phyloP scores from a whole-genome alignment of 805 yeast genomes.

The Candida suzukii region DNA sequence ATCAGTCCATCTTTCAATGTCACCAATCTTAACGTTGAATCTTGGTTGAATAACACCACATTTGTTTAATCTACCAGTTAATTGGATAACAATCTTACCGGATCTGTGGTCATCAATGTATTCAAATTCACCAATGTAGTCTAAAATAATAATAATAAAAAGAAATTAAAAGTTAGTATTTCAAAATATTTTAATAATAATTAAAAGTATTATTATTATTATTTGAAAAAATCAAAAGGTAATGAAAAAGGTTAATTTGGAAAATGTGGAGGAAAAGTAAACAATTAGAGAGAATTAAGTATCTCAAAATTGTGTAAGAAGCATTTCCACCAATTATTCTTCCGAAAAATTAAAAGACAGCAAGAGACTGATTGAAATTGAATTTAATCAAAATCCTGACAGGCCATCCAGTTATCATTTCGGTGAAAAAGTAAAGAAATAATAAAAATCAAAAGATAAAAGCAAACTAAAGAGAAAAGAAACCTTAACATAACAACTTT shows the following conservation, averaged over 20 bases:
- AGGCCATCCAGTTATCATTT: slow-evolving; percentile 98
- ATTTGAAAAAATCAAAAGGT: background rate
- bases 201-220: no score
- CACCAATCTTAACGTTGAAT: slow-evolving; percentile 93
- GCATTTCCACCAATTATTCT: slow-evolving; percentile 53
- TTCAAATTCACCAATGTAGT: slow-evolving; percentile 97
- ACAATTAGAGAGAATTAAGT: slow-evolving; percentile 36
- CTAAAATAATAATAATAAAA: slow-evolving; percentile 15
- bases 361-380: slow-evolving; percentile 55
- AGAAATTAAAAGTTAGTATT: slow-evolving; percentile 26
- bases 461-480: background rate
- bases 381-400: slow-evolving; percentile 46
- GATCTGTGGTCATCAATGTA: slow-evolving; percentile 99
- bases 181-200: background rate
- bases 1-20: slow-evolving; percentile 98
- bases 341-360: slow-evolving; percentile 98
- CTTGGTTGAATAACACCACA: slow-evolving; percentile 99
- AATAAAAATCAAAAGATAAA: background rate
- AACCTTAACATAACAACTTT: no score
- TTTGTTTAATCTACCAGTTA: slow-evolving; percentile 98
- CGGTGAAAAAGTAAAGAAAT: slow-evolving; percentile 40
- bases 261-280: slow-evolving; percentile 64
- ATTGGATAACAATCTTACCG: slow-evolving; percentile 94
- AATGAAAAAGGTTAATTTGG: no score
- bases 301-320: slow-evolving; percentile 59